A percentile compares a stretch with the other conserved stretches of the same genome.
Conservation (phyloP, 2,329 filamentous ascomycete species). For the Rutstroemia sp. region DNA sequence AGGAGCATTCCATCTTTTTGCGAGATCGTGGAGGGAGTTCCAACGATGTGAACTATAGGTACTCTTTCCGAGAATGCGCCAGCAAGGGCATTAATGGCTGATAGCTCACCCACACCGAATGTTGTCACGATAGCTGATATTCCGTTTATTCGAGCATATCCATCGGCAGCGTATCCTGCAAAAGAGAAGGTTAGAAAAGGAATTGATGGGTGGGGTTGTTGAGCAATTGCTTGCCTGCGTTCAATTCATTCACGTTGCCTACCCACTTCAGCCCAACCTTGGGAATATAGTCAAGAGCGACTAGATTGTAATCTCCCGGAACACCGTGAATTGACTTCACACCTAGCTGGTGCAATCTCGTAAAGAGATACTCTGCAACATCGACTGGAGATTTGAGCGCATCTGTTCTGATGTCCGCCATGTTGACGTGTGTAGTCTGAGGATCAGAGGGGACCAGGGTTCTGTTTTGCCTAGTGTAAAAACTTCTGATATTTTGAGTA, state of each 20-base stretch:
- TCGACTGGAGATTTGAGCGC: slow-evolving; percentile 38
- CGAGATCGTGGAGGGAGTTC: slow-evolving; percentile 39
- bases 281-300: slow-evolving; percentile 58
- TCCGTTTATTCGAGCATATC: slow-evolving; percentile 66
- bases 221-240: slow-evolving; percentile 46
- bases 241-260: slow-evolving; percentile 65
- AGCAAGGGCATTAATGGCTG: slow-evolving; percentile 64
- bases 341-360: slow-evolving; percentile 54
- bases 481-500: not conserved
- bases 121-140: slow-evolving; percentile 66
- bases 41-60: slow-evolving; percentile 59
- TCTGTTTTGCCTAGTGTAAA: not conserved
- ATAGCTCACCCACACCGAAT: slow-evolving; percentile 69
- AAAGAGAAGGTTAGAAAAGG: not conserved
- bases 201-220: not conserved
- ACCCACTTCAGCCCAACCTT: slow-evolving; percentile 55
- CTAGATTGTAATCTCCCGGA: slow-evolving; percentile 68
- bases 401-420: slow-evolving; percentile 34
- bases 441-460: not conserved
- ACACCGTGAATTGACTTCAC: slow-evolving; percentile 59
- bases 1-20: slow-evolving; percentile 41
- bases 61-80: slow-evolving; percentile 69
- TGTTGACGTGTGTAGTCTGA: slow-evolving; percentile 5
- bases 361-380: slow-evolving; percentile 62
- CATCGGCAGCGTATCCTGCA: slow-evolving; percentile 69